These are phyloP conservation scores for Poronia punctata DNA, from an alignment of 495 filamentous ascomycete genomes.

Conservation along the genomic window DNA sequence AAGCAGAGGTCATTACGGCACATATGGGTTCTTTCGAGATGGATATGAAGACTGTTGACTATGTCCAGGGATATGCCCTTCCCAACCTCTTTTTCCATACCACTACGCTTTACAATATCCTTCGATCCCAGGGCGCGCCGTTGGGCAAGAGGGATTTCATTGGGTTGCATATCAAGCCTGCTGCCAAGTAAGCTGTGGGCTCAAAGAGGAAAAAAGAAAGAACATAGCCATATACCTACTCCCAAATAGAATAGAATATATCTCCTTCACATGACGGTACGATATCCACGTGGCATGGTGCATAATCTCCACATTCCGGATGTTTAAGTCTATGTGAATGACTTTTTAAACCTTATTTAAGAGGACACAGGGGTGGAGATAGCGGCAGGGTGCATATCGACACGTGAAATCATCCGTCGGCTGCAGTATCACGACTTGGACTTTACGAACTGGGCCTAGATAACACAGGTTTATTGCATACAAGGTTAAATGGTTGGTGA, in stretches of 20 bases:
- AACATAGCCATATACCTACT: neutral
- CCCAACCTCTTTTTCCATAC: conserved; percentile 58
- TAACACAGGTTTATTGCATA: too few relatives aligned
- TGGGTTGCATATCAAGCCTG: conserved; percentile 15
- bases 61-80: conserved; percentile 32
- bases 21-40: conserved; percentile 12
- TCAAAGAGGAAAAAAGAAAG: neutral
- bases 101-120: conserved; percentile 46
- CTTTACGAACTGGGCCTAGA: too few relatives aligned
- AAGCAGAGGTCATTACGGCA: conserved; percentile 25
- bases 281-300: too few relatives aligned
- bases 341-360: too few relatives aligned
- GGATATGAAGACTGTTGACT: conserved; percentile 8
- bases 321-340: neutral
- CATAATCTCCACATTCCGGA: too few relatives aligned
- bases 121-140: conserved; percentile 49
- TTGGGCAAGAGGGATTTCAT: conserved; percentile 51
- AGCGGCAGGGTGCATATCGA: too few relatives aligned
- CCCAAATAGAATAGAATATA: too few relatives aligned
- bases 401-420: too few relatives aligned
- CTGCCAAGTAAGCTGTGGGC: neutral
- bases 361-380: too few relatives aligned
- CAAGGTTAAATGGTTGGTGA: too few relatives aligned
- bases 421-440: too few relatives aligned
- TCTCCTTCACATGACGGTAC: too few relatives aligned